A percentile compares a stretch with the other conserved stretches of the same genome.
Conservation (phyloP, 2,329 filamentous ascomycete genomes). For the Curvularia hawaiiensis region DNA sequence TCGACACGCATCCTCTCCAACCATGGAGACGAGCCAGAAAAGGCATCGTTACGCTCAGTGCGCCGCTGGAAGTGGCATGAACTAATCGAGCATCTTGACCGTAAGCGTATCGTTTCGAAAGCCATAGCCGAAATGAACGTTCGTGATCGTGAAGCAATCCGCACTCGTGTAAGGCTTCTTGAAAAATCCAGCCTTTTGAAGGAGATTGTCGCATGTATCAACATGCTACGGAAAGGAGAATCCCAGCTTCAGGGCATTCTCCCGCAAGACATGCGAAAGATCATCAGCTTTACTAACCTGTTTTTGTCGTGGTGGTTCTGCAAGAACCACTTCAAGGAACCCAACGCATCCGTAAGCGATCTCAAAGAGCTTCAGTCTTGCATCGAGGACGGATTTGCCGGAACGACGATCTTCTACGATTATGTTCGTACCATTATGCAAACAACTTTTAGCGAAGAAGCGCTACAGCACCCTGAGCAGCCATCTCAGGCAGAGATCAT, state of each 20-base stretch:
- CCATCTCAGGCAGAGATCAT: slow-evolving; percentile 38
- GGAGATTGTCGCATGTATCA: slow-evolving; percentile 33
- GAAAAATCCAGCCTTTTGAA: slow-evolving; percentile 24
- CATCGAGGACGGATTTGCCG: slow-evolving; percentile 18
- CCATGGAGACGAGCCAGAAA: slow-evolving; percentile 27
- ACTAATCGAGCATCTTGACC: slow-evolving; percentile 48
- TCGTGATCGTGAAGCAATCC: slow-evolving; percentile 27
- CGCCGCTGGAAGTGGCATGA: slow-evolving; percentile 42
- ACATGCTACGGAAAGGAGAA: slow-evolving; percentile 27
- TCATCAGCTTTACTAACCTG: slow-evolving; percentile 32
- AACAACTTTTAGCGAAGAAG: slow-evolving; percentile 33
- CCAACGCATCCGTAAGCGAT: slow-evolving; percentile 9
- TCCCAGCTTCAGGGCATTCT: slow-evolving; percentile 34
- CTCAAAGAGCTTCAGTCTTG: slow-evolving; percentile 26
- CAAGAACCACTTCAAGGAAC: slow-evolving; percentile 23
- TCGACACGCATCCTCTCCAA: not conserved
- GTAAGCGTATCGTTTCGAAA: slow-evolving; percentile 53
- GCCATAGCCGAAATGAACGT: slow-evolving; percentile 43
- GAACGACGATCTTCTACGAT: slow-evolving; percentile 31
- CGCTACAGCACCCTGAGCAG: slow-evolving; percentile 23
- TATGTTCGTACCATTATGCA: slow-evolving; percentile 30
- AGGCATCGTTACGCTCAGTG: slow-evolving; percentile 34
- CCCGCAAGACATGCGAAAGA: slow-evolving; percentile 31
- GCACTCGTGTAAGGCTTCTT: slow-evolving; percentile 26
- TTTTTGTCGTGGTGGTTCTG: slow-evolving; percentile 46